A percentile compares a stretch with the other conserved stretches of the same genome.
Evolutionary conservation across 2,329 filamentous ascomycete genomes (phyloP).

Genomic region (Alternaria gaisen): DNA sequence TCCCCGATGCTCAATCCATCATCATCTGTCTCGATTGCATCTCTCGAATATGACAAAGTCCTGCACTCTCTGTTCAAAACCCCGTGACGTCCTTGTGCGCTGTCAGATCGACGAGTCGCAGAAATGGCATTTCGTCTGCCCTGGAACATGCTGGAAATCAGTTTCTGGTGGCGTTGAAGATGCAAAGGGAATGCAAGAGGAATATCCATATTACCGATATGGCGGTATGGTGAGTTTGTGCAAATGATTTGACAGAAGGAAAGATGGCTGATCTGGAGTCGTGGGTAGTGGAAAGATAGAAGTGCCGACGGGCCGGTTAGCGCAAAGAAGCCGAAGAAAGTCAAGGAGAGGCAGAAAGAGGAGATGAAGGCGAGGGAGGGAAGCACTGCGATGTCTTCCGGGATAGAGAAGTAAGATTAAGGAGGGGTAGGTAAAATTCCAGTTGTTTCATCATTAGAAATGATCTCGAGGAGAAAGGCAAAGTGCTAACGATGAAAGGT

Average conservation of each 20-base stretch:
- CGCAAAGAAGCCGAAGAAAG: slow-evolving; percentile 53
- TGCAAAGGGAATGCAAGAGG: slow-evolving; percentile 33
- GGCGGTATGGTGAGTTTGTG: slow-evolving; percentile 48
- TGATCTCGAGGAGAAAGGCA: background rate
- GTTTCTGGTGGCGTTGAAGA: slow-evolving; percentile 57
- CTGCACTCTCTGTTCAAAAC: slow-evolving; percentile 53
- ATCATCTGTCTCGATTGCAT: background rate
- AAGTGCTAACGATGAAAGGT: background rate
- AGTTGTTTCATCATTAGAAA: background rate
- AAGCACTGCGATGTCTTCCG: background rate
- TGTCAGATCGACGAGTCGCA: slow-evolving; percentile 54
- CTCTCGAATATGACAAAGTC: slow-evolving; percentile 41
- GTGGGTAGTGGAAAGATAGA: slow-evolving; percentile 51
- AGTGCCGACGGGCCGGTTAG: slow-evolving; percentile 53
- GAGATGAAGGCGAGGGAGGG: slow-evolving; percentile 14
- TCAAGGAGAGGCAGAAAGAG: slow-evolving; percentile 47
- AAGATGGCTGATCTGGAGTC: slow-evolving; percentile 15
- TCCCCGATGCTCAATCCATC: background rate
- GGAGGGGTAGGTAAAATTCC: background rate
- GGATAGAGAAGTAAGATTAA: background rate
- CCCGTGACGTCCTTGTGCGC: slow-evolving; percentile 53
- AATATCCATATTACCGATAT: slow-evolving; percentile 36
- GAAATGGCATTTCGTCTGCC: slow-evolving; percentile 57
- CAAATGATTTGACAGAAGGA: background rate
- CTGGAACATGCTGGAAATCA: slow-evolving; percentile 54